Evolutionary conservation across 345 rosid species (phyloP), one percentile per base, ranked within the genome.

Genomic region (Noccaea bulbosa): DNA sequence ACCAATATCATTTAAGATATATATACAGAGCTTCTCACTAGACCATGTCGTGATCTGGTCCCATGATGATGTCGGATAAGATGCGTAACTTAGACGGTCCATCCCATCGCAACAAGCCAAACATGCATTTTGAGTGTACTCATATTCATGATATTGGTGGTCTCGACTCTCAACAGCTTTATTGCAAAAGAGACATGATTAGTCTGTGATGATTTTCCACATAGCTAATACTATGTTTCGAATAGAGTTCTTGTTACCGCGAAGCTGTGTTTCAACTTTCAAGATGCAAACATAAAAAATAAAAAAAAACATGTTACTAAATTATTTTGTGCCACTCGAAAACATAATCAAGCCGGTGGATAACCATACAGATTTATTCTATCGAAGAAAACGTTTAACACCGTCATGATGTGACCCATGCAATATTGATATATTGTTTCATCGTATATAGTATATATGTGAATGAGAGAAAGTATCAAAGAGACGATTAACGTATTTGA

Each of bases 1-100:
- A 60, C 59, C 16, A 12, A 34, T 12, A 59, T 61, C 50, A 60
- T 8, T 39, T 27, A 39, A 50, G 61, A 70, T 17, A 50, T 62
- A 70, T 17, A 50, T 62, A 52, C 34, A 41, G 15, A 71, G 52
- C 9, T 66, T 52, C 61, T 52, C 60, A 66, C 39, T 24, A 51
- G 60, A 51, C 49, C 38, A 39, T 65, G 60, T 30, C 39, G 49
- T 50, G 38, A 52, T 69, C 46, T 61, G 62, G 75, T 62, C 47
- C 75, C 62, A 40, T 62, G 32, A 40, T 62, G 32, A 62, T 44
- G 69, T 58, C 66, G 33, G 54, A 62, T 62, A 52, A 54, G 75
- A 71, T 71, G 24, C 62, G 53, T 61, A 61, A n/a, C 61, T 52
- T 43, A 41, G 24, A 52, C 27, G 54, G 44, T 54, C 59, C 61